Evolutionary conservation across 768 basidiomycete species (phyloP).

Genomic region (Crepidotus variabilis): DNA sequence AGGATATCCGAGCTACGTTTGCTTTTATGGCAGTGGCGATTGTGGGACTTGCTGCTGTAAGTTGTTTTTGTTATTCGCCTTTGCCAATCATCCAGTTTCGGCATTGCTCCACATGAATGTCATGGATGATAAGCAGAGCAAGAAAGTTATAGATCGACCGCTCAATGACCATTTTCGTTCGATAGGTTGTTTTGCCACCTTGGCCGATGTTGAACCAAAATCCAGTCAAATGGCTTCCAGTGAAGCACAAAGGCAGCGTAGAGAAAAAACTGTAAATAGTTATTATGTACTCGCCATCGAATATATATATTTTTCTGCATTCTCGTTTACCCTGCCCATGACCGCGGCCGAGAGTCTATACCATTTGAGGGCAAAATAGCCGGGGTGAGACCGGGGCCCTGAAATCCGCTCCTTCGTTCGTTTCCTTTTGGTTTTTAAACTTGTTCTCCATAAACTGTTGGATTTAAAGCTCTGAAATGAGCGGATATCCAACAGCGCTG

Average conservation of each 20-base stretch:
- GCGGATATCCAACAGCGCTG: conserved; percentile 46
- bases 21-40: conserved; percentile 39
- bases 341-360: not conserved
- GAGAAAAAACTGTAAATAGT: conserved; percentile 1
- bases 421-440: conserved; percentile 5
- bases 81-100: too few species aligned
- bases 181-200: conserved; percentile 59
- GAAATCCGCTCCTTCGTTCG: not conserved
- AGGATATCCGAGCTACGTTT: conserved; percentile 55
- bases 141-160: not conserved
- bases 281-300: not conserved
- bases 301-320: not conserved
- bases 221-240: conserved; percentile 59
- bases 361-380: not conserved
- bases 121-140: not conserved
- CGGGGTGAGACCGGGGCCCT: not conserved
- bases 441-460: conserved; percentile 13
- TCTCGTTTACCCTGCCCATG: not conserved
- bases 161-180: not conserved
- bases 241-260: conserved; percentile 18
- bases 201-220: conserved; percentile 67
- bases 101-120: not conserved
- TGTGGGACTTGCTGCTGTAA: conserved; percentile 38
- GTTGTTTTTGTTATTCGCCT: conserved; percentile 9
- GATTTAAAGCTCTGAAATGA: conserved; percentile 15